Evolutionary conservation across 306 rosid genomes (phyloP).

Genomic region (Vigna reflexopilosa): DNA sequence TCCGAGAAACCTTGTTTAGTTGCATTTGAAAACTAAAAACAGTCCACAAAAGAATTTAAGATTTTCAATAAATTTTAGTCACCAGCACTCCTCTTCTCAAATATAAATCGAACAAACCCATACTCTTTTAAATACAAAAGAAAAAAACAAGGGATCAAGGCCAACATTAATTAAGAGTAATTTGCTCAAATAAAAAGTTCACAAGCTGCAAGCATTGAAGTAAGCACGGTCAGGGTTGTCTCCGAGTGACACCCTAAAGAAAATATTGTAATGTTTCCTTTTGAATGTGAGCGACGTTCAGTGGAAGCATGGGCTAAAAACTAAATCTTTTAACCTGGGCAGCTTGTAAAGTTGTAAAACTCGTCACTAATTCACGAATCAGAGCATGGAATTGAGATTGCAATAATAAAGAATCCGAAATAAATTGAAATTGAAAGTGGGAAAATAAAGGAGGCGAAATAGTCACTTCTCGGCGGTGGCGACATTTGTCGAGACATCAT

Average conservation of each 20-base stretch:
- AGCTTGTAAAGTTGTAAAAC: constrained; percentile 28
- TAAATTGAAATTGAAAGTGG: constrained; percentile 16
- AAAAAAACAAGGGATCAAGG: neutral
- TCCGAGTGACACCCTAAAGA: neutral
- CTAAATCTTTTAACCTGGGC: constrained; percentile 36
- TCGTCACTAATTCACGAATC: neutral
- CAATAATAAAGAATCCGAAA: neutral
- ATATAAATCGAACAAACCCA: neutral
- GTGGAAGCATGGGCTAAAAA: constrained; percentile 24
- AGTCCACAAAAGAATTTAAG: too few species aligned
- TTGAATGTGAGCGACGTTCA: neutral
- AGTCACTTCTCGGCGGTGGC: constrained; percentile 83
- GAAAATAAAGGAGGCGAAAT: neutral
- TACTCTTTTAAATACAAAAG: neutral
- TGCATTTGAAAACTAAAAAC: too few species aligned
- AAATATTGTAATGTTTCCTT: neutral
- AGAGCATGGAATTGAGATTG: constrained; percentile 2
- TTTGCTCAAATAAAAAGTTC: constrained; percentile 7
- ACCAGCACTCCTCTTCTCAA: too few species aligned
- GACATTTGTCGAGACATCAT: constrained; percentile 66
- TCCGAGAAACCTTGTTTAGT: too few species aligned
- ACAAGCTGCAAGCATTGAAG: neutral
- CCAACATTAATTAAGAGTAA: neutral
- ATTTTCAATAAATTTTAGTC: too few species aligned
- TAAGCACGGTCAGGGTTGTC: constrained; percentile 1